Percentiles rank a stretch among this genome's conserved stretches.
These are phyloP conservation scores for Zopfia rhizophila DNA, from an alignment of 2,329 filamentous ascomycete species.

Conservation along the genomic window DNA sequence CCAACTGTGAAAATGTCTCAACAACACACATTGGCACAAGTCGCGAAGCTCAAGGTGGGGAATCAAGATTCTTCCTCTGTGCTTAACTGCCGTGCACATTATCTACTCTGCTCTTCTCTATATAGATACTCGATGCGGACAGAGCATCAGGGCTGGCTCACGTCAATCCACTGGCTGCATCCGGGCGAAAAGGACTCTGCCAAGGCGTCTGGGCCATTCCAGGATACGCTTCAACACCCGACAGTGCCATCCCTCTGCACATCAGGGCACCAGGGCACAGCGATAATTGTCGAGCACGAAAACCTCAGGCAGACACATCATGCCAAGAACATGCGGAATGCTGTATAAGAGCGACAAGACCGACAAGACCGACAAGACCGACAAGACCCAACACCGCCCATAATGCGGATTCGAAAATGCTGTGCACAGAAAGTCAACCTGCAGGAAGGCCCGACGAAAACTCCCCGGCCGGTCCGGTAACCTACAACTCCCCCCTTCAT, in stretches of 20 bases:
- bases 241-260: background rate
- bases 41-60: no score
- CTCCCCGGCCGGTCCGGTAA: conserved; percentile 5
- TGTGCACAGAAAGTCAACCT: background rate
- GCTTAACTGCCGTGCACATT: no score
- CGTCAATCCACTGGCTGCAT: no score
- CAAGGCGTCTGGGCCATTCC: no score
- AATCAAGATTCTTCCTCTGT: no score
- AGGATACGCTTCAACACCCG: no score
- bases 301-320: background rate
- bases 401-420: background rate
- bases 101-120: no score
- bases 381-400: background rate
- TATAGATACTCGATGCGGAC: no score
- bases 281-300: background rate
- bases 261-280: background rate
- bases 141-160: no score
- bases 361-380: background rate
- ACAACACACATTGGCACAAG: no score
- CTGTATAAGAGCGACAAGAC: background rate
- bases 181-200: no score
- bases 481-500: background rate
- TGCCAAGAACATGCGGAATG: background rate
- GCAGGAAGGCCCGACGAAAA: conserved; percentile 10
- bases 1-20: no score